Conservation (phyloP, 805 yeast genomes). For the Candida parachauliodes region DNA sequence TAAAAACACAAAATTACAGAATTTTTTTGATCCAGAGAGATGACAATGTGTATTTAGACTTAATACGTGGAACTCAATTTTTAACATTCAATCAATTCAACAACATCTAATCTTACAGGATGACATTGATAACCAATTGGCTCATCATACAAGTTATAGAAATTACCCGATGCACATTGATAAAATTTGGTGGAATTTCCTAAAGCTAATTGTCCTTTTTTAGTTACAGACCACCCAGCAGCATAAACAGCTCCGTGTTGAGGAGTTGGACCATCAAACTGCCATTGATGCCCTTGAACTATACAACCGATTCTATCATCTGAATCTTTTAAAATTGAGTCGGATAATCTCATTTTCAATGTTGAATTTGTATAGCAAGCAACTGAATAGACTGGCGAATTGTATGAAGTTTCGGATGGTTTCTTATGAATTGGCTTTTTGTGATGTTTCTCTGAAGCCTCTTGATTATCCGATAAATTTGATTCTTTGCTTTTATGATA, state of each 20-base stretch:
- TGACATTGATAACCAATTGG: constrained; percentile 32
- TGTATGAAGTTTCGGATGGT: constrained; percentile 10
- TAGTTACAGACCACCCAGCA: constrained; percentile 37
- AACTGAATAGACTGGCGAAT: constrained; percentile 25
- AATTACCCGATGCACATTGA: constrained; percentile 40
- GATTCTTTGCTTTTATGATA: constrained; percentile 2
- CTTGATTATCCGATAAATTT: constrained; percentile 5
- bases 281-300: constrained; percentile 36
- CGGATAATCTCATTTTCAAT: constrained; percentile 25
- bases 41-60: constrained; percentile 23
- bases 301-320: constrained; percentile 34
- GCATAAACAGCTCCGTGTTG: constrained; percentile 37
- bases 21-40: constrained; percentile 47
- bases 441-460: constrained; percentile 4
- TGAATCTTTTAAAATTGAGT: constrained; percentile 29
- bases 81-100: constrained; percentile 31
- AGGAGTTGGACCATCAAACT: constrained; percentile 41
- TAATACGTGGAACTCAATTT: not conserved
- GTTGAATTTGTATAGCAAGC: constrained; percentile 25
- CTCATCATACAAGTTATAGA: constrained; percentile 34
- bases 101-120: constrained; percentile 35
- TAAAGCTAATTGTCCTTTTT: constrained; percentile 29
- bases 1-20: constrained; percentile 42
- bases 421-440: not conserved
- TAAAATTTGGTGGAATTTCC: constrained; percentile 30